Conservation (phyloP, 1,139 yeast species). For the Eremothecium cymbalariae region DNA sequence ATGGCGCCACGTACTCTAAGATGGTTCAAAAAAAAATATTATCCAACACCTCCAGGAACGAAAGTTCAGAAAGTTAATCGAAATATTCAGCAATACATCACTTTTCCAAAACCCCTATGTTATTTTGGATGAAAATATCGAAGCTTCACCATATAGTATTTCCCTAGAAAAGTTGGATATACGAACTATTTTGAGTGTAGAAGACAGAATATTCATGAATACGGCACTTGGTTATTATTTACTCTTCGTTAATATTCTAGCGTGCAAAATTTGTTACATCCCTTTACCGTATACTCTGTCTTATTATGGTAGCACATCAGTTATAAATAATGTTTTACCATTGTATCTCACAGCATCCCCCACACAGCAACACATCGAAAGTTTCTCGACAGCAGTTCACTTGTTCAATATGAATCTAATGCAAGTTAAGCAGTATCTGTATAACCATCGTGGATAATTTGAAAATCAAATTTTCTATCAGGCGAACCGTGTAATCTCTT, state of each 20-base stretch:
- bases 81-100: conserved; percentile 13
- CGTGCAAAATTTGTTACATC: conserved; percentile 17
- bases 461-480: conserved; percentile 45
- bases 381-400: conserved; percentile 18
- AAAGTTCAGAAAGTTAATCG: conserved; percentile 18
- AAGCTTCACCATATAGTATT: conserved; percentile 5
- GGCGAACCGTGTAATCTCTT: conserved; percentile 57
- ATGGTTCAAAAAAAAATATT: conserved; percentile 18
- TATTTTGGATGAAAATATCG: background rate
- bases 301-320: conserved; percentile 27
- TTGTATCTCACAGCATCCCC: conserved; percentile 19
- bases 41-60: conserved; percentile 15
- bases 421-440: conserved; percentile 26
- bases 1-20: conserved; percentile 23
- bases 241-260: conserved; percentile 20
- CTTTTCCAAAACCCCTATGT: conserved; percentile 7
- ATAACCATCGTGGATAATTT: conserved; percentile 48
- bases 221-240: conserved; percentile 26
- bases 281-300: conserved; percentile 23
- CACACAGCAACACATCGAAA: conserved; percentile 13
- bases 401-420: conserved; percentile 22
- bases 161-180: conserved; percentile 7
- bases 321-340: conserved; percentile 19
- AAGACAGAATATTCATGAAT: conserved; percentile 11
- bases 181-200: conserved; percentile 1